Evolutionary conservation across 768 basidiomycete species (phyloP), one percentile per base, ranked within the genome.

Genomic region (Pisolithus marmoratus): DNA sequence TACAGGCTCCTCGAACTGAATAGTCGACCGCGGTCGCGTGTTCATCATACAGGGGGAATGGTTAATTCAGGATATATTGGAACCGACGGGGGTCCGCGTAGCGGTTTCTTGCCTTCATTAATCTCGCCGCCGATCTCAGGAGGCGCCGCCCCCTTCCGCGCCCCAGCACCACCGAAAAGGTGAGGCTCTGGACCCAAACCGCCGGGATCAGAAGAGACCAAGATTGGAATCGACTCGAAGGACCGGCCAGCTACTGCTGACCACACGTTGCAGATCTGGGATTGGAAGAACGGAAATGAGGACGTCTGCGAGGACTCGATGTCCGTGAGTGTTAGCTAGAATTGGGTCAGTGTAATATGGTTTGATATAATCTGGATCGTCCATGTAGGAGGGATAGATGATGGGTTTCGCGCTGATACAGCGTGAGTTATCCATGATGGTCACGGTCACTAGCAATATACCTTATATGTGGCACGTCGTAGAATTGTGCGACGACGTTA

Each of bases 381-480:
- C 67, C 69, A 98, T 84, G 71, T 94, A 97, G 51, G 83, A 75
- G 4, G 87, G 81, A 70, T 91, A 95, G 3, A 95, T 67, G 27
- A 87, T 71, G 12, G 92, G 80, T 68, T 95, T 95, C 54, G 83
- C 79, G 68, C 86, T 90, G 58, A 40, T 47, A 14, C 11, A 47
- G 49, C 4, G 19, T 54, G 6, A 58, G 53, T 22, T 19, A 23
- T 42, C n/a, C 27, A 29, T n/a, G 7, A 44, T 11, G 3, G 48
- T 26, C 42, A n/a, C 47, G 36, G 1, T 20, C 11, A 15, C n/a
- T 1, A 36, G 27, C 37, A 42, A 23, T 72, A 38, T 43, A 82
- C 83, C 80, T 83, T 61, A 99, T 74, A 65, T 98, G 91, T 0
- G 95, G 94, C 24, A 97, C 82, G 64, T 99, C 96, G 73, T 99